A percentile compares a stretch with the other conserved stretches of the same genome.
phyloP scores from a whole-genome alignment of 257 asterid species.

The Rubia yunnanensis region DNA sequence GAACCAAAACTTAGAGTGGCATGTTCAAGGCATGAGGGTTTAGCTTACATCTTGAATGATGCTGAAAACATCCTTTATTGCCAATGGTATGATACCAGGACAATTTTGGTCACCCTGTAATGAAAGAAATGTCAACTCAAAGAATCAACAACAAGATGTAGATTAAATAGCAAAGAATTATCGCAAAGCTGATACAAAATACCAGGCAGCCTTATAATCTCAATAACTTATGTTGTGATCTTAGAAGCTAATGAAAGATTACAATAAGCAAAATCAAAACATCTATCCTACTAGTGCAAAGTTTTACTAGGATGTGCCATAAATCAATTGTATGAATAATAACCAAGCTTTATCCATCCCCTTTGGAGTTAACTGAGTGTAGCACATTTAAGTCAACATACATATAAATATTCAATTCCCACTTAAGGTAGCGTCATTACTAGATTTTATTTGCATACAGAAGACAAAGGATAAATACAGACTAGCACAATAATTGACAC shows the following conservation, averaged over 20 bases:
- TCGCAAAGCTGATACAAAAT: neutral
- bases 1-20: too few species aligned
- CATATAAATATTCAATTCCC: neutral
- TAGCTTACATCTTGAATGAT: slow-evolving; percentile 91
- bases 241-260: neutral
- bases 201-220: neutral
- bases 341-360: neutral
- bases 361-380: neutral
- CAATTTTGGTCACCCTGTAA: slow-evolving; percentile 81
- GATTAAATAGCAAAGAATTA: neutral
- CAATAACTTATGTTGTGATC: neutral
- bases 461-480: neutral
- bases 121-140: slow-evolving; percentile 17
- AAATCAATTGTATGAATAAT: neutral
- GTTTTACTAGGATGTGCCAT: neutral
- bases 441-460: neutral
- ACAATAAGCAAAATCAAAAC: neutral
- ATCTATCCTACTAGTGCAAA: neutral
- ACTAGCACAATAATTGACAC: neutral
- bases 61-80: slow-evolving; percentile 97
- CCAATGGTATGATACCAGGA: slow-evolving; percentile 95
- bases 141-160: slow-evolving; percentile 19
- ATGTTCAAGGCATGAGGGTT: slow-evolving; percentile 5
- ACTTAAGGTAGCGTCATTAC: neutral
- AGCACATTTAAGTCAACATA: neutral